Conservation (phyloP, 164 flowering plant genomes). For the Berberis thunbergii region DNA sequence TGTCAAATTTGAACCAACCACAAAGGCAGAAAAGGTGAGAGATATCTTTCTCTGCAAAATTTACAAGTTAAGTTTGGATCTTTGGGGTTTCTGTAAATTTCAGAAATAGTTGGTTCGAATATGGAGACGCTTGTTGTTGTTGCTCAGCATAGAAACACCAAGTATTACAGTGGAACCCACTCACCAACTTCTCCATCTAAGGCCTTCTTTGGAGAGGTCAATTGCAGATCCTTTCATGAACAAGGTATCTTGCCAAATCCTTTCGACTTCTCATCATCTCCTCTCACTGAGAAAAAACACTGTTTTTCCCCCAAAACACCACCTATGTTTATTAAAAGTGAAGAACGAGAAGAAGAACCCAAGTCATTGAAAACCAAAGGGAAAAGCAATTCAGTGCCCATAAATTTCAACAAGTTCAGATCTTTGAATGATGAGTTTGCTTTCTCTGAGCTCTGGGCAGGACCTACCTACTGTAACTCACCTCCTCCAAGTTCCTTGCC, state of each 20-base stretch:
- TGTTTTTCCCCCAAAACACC: constrained; percentile 27
- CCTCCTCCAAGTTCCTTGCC: constrained; percentile 97
- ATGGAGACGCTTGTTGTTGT: constrained; percentile 74
- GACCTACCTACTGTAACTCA: constrained; percentile 77
- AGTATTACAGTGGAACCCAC: constrained; percentile 27
- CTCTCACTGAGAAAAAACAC: constrained; percentile 2
- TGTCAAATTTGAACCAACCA: neutral
- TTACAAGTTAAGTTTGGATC: neutral
- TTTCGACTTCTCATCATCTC: constrained; percentile 10
- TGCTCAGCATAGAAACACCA: constrained; percentile 49
- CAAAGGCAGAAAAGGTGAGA: neutral
- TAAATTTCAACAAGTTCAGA: constrained; percentile 14
- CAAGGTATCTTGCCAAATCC: constrained; percentile 54
- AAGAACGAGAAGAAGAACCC: constrained; percentile 3
- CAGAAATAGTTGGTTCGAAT: neutral
- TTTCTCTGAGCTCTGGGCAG: constrained; percentile 60
- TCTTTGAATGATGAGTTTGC: constrained; percentile 20
- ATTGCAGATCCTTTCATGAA: constrained; percentile 46
- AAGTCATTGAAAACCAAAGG: neutral
- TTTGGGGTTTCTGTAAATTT: neutral
- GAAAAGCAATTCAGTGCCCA: constrained; percentile 31
- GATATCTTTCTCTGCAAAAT: neutral
- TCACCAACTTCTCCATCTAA: constrained; percentile 22
- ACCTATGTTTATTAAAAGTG: constrained; percentile 3
- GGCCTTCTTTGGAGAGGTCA: constrained; percentile 34